Base-by-base conservation (phyloP, 257 asterid genomes). In the Solanum okadae region DNA sequence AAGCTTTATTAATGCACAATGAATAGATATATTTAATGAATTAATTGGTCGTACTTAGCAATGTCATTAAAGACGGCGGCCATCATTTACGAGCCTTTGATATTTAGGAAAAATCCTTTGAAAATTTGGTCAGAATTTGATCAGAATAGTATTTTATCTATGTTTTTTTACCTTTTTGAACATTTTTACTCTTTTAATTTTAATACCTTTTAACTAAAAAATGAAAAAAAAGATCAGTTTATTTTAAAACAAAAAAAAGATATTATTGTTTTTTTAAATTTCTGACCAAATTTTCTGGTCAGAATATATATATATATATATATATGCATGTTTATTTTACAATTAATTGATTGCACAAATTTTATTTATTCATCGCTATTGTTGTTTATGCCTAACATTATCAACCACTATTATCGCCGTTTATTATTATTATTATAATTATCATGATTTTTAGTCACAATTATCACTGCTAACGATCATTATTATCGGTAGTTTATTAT, bases 341-440 rank as follows among this genome's bases (percentile, higher is more conserved):
- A n/a, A n/a, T 65, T 0, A 29, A n/a, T 67, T 67, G 20, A 10
- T 67, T 25, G 35, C 10, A 27, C 20, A 67, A n/a, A 67, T 27
- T 27, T 27, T 15, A 67, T 25, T 25, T 31, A 27, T 67, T 27
- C 20, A 63, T n/a, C 7, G 3, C 31, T 61, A 0, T 23, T n/a
- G 1, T 61, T 49, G 22, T 49, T 52, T 3, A 52, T 7, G 1
- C 25, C 31, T 4, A 63, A 4, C 1, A 10, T 63, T 63, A 63
- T 23, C 8, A 63, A 63, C 0, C 31, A 23, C 0, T 4, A 4
- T 63, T 3, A 63, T 63, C 15, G 16, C 0, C 1, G 4, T 0
- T n/a, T 8, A 23, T 23, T 63, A 23, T 63, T 10, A n/a, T 63
- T n/a, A n/a, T n/a, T n/a, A n/a, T n/a, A 25, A 23, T 0, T 63